Conservation (phyloP, 164 flowering plant species). For the Magnolia officinalis region DNA sequence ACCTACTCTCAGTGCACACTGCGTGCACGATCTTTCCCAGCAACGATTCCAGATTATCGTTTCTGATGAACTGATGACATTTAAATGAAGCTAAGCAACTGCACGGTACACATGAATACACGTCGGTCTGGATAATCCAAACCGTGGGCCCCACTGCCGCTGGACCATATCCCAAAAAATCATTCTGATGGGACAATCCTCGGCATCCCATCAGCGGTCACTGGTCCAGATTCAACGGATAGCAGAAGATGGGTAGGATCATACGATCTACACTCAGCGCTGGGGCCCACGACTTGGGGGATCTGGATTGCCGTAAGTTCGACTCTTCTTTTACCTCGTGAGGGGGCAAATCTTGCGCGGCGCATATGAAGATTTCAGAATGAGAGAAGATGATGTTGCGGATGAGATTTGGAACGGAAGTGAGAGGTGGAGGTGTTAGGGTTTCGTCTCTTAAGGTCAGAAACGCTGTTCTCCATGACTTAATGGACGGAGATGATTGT, state of each 20-base stretch:
- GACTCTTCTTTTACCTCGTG: conserved; percentile 48
- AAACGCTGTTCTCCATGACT: conserved; percentile 82
- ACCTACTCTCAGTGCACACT: no score
- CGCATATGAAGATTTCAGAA: conserved; percentile 41
- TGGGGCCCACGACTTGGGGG: no score
- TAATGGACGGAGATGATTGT: conserved; percentile 7
- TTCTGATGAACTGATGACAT: background rate
- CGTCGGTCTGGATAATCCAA: background rate
- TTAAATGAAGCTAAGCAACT: no score
- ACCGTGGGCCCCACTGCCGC: background rate
- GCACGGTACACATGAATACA: no score
- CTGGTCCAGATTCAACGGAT: no score
- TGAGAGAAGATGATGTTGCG: conserved; percentile 56
- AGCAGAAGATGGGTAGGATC: no score
- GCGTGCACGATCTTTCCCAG: no score
- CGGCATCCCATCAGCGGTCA: no score
- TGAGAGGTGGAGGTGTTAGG: conserved; percentile 33
- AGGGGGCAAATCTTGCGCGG: conserved; percentile 54
- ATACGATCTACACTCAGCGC: no score
- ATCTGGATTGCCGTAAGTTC: no score
- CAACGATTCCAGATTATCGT: background rate
- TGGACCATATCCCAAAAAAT: background rate
- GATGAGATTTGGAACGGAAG: conserved; percentile 41
- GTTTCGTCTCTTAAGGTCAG: conserved; percentile 85
- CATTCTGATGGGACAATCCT: background rate